Base-by-base conservation (phyloP, 371 early-diverging fungal genomes). In the Mucor mucedo region DNA sequence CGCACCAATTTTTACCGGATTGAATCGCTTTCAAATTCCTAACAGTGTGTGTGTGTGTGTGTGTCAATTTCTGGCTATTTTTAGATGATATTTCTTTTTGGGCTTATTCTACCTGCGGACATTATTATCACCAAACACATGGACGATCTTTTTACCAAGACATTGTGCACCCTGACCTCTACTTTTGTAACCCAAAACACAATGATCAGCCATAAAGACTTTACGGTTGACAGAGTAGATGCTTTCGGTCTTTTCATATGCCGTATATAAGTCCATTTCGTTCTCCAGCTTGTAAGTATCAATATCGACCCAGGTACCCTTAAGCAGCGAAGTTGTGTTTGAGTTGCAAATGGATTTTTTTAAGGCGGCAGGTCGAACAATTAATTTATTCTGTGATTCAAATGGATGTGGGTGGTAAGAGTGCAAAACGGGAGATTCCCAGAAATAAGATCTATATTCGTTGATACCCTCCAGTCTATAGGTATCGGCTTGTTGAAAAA, bases 401-500 rank as follows among this genome's bases (percentile, higher is more conserved):
- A 75, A 77, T 7, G 52, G 47, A 29, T 42, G 53, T 0, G 80
- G 80, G 29, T 64, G 70, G 52, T 80, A 77, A n/a, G 50, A 41
- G 50, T 77, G 80, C 8, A 59, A 53, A 4, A 71, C 63, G 6
- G 80, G 80, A 1, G 61, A 32, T 63, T 77, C 74, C 77, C 77
- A 80, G 55, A 77, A 80, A 53, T 77, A 77, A 30, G 75, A 75
- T 41, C 80, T 55, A 39, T 75, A 72, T 62, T 80, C 80, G 33
- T 57, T 62, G 5, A 66, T 50, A 4, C 65, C 70, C 10, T 72
- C 44, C 14, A 80, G 56, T 32, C 35, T 35, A 55, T 80, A 80
- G 3, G 45, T 66, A 35, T 75, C 80, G 41, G 73, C 57, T 21
- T 74, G 69, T 2, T 58, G 49, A 53, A 80, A 77, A 11, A 57